Base-by-base conservation (phyloP, 2,329 filamentous ascomycete species). In the Coccinonectria pachysandricola region DNA sequence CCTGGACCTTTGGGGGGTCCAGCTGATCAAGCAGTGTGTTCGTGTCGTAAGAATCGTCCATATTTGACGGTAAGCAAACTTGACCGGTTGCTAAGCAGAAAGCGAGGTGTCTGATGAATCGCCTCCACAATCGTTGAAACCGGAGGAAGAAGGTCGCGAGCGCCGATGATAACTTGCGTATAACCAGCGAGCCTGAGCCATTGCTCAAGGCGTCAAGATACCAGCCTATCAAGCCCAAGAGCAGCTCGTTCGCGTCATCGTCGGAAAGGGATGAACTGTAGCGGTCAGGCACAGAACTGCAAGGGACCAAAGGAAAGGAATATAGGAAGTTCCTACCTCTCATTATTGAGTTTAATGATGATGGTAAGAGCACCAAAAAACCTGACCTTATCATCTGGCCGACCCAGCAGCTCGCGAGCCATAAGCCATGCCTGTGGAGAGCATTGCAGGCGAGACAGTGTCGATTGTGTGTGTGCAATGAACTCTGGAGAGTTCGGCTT, bases 291-390 rank as follows among this genome's bases (percentile, higher is more conserved):
- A 8, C 2, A 19, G 11, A 5, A 8, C 28, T 30, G 32, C 22
- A 8, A 30, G 13, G 12, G n/a, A 4, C 2, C 12, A 6, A 16
- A n/a, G 7, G 3, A 7, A 5, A 11, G 7, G 4, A 12, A 14
- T 8, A 10, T 4, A 13, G 8, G 11, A 8, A 11, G 5, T 20
- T n/a, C 63, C 37, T 59, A 81, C 79, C 77, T 84, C 49, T 91
- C 84, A n/a, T 78, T 79, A 50, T 96, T 95, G 32, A 96, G 72
- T 58, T 96, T 98, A 43, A 96, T 75, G 26, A 85, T 92, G 40
- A 95, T 79, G 0, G 88, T 96, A 32, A 95, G 66, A 15, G 87
- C 88, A 9, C 85, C 91, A 50, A 93, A 94, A 57, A 96, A 96
- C 38, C 81, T 79, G 40, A 91, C 74, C 44, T 87, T 79, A 34